Base-by-base conservation (phyloP, 768 basidiomycete genomes). In the Lactarius evosmus region DNA sequence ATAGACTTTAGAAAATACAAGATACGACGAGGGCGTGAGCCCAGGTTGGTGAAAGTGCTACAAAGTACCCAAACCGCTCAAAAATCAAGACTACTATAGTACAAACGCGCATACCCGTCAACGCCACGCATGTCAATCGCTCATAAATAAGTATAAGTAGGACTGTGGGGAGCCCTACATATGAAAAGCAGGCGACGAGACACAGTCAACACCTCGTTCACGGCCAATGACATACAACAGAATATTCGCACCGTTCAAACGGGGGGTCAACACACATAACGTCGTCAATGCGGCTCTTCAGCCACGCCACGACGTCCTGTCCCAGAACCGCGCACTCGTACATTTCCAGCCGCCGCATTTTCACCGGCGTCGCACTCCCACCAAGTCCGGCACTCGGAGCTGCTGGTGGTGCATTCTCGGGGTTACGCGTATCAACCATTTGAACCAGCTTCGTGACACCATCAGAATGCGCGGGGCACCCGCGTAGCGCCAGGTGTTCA, bases 341-440 rank as follows among this genome's bases (percentile, higher is more conserved):
- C 77, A 90, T 66, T 74, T 90, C 88, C 38, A 92, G 70, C 56
- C 76, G 75, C 68, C 77, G 79, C 67, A 91, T 72, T 69, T 82
- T 79, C 65, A 75, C 75, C 0, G 86, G 86, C 9, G 77, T 75
- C n/a, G 80, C 80, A 0, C 81, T 82, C 30, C 76, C 77, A 51
- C 78, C 78, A 38, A 76, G 74, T n/a, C 69, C 49, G n/a, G 67
- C 49, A 61, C 70, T 59, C 14, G 69, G 72, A 29, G 71, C 74
- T 34, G 75, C 70, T 12, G 71, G 72, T 56, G 70, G 73, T 51
- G 74, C 71, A 56, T 73, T 75, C 59, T 78, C 79, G 0, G 90
- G 89, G 70, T 91, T 91, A 57, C 89, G 78, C 61, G 82, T 81
- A 53, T 90, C 87, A 25, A 92, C 80, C 75, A 90, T 80, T 71